phyloP scores from a whole-genome alignment of 2,329 filamentous ascomycete genomes.

The Colletotrichum sublineola region DNA sequence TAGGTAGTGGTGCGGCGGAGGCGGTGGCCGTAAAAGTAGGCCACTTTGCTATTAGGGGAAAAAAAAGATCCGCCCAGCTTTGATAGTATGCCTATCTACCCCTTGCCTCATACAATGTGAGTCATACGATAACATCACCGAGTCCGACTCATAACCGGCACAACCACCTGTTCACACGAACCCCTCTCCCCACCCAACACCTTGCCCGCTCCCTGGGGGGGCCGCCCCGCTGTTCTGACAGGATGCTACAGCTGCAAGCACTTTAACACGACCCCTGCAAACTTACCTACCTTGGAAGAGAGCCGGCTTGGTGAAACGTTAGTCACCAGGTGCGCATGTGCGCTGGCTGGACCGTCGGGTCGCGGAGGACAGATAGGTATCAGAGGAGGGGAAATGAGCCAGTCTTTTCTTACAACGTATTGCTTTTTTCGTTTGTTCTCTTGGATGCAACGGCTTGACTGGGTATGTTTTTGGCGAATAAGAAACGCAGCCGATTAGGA shows the following conservation, averaged over 20 bases:
- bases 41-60: not conserved
- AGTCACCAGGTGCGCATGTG: not conserved
- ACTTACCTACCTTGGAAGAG: not conserved
- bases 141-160: not conserved
- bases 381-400: not conserved
- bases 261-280: conserved; percentile 14
- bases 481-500: not conserved
- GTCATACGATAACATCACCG: conserved; percentile 5
- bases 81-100: not conserved
- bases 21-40: not conserved
- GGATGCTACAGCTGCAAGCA: conserved; percentile 33
- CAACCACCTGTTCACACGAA: conserved; percentile 9
- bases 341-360: not conserved
- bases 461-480: not conserved
- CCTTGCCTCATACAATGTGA: conserved; percentile 12
- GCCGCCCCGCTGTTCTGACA: not conserved
- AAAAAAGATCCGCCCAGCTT: not conserved
- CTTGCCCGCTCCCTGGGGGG: not conserved
- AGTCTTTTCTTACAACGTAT: not conserved
- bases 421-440: not conserved
- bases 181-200: not conserved
- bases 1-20: not conserved
- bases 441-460: not conserved
- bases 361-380: not conserved
- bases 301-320: conserved; percentile 23